phyloP scores from a whole-genome alignment of 108 stramenopile genomes.

The Nitzschia sp. region DNA sequence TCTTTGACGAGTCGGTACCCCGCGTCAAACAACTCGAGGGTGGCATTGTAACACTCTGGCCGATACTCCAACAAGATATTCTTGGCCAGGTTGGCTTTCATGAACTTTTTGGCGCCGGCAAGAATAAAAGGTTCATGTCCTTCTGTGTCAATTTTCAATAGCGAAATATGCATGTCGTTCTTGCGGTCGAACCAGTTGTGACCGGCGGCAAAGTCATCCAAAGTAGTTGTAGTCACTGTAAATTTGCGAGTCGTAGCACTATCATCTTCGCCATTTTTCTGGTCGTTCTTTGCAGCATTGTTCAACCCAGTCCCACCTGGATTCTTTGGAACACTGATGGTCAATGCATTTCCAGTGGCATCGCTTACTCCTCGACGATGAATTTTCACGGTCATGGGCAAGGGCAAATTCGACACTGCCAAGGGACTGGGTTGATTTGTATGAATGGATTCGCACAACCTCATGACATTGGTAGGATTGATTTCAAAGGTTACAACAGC shows the following conservation, averaged over 20 bases:
- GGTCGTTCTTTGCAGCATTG: neutral
- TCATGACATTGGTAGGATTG: slow-evolving; percentile 53
- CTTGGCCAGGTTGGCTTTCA: neutral
- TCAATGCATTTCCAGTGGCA: slow-evolving; percentile 23
- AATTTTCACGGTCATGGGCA: slow-evolving; percentile 7
- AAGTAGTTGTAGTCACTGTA: neutral
- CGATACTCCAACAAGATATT: neutral
- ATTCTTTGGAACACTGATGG: slow-evolving; percentile 27
- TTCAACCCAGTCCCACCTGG: slow-evolving; percentile 37
- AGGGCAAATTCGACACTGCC: no score
- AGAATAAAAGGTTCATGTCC: no score
- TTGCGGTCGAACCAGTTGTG: no score
- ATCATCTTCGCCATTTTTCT: neutral
- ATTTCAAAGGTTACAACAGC: slow-evolving; percentile 57
- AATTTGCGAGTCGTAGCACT: no score
- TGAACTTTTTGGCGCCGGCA: neutral
- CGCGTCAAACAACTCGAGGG: neutral
- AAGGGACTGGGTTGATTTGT: no score
- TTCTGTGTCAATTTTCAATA: no score
- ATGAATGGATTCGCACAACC: slow-evolving; percentile 54
- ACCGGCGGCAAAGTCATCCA: no score
- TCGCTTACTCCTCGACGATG: slow-evolving; percentile 42
- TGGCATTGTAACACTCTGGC: neutral
- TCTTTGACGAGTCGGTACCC: neutral
- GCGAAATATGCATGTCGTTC: neutral